Evolutionary conservation across 352 stramenopile genomes (phyloP), one percentile per base, ranked within the genome.

Genomic region (Globisporangium carolinianum): DNA sequence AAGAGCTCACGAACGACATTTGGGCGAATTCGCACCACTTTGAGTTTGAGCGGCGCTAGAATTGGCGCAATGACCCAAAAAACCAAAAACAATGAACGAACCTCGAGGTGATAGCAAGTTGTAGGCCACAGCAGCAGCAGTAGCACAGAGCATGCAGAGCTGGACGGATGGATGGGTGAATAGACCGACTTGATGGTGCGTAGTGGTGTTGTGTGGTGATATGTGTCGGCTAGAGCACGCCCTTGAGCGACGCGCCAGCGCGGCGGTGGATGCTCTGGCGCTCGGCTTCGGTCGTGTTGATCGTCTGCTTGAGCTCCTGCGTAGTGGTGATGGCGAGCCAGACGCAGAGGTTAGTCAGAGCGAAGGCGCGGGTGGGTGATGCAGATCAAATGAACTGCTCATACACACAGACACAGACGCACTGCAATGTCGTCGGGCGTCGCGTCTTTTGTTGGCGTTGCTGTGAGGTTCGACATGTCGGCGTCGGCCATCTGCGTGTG

Each of bases 391-490:
- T 32, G 24, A 32, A 32, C 24, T 32, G 24, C 24, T 32, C 24
- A 32, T 32, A 32, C 24, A 32, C 24, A 37, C 24, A 55, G 14
- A 38, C 39, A 8, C 39, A 43, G 11, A 57, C 55, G 36, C 61
- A 87, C 80, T 47, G 75, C 57, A 61, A 92, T 92, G 51, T 92
- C 83, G 53, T 90, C 83, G 8, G 75, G 60, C 24, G 83, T 87
- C 15, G 83, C 83, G 49, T 94, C 85, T 56, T 81, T 92, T 6
- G 78, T 87, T 32, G 85, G 82, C 12, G 68, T 75, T 6, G 83
- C 79, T 41, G 85, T 94, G 58, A 94, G 78, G 57, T 94, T 91
- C 50, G 84, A 88, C 81, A 94, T 91, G 62, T 94, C 82, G 7
- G 83, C 78, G 49, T 94, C 85, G 42, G 79, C 85, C 79, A 94